phyloP scores from a whole-genome alignment of 2,329 filamentous ascomycete species.

The Neofusicoccum kwambonambiense region DNA sequence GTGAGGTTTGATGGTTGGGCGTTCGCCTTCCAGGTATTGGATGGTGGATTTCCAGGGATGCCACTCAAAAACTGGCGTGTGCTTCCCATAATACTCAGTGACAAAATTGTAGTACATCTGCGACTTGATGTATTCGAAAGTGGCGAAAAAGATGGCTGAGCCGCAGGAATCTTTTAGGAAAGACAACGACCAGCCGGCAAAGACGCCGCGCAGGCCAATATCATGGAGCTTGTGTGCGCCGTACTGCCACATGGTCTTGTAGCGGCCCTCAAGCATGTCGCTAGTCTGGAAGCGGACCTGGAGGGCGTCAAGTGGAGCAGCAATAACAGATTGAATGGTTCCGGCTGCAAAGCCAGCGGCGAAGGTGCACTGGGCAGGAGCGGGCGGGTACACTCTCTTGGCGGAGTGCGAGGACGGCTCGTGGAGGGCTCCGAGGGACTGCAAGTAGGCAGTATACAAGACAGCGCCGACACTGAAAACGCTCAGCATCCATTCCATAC shows the following conservation, averaged over 20 bases:
- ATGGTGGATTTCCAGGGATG: conserved; percentile 22
- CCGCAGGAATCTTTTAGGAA: conserved; percentile 69
- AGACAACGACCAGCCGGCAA: conserved; percentile 69
- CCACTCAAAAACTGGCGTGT: conserved; percentile 5
- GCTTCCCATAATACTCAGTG: conserved; percentile 64
- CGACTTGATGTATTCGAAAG: conserved; percentile 74
- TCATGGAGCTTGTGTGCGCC: conserved; percentile 65
- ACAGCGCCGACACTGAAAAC: conserved; percentile 63
- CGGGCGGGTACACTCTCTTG: conserved; percentile 69
- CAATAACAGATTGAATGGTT: conserved; percentile 66
- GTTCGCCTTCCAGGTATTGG: conserved; percentile 23
- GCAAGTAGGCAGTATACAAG: conserved; percentile 73
- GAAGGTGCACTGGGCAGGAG: conserved; percentile 62
- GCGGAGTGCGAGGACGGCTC: conserved; percentile 61
- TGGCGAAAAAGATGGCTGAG: conserved; percentile 69
- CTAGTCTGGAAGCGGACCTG: conserved; percentile 68
- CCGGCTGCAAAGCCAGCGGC: conserved; percentile 69
- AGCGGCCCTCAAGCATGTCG: conserved; percentile 59
- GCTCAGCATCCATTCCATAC: neutral
- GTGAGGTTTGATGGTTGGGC: conserved; percentile 65
- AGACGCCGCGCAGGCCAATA: conserved; percentile 70
- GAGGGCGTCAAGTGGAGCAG: conserved; percentile 73
- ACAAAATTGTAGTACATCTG: conserved; percentile 72
- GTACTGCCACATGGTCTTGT: conserved; percentile 72
- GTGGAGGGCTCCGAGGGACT: conserved; percentile 65